Percentiles rank a stretch among this genome's conserved stretches.
Conservation (phyloP, 2,329 filamentous ascomycete genomes). For the Dactylellina haptotyla region DNA sequence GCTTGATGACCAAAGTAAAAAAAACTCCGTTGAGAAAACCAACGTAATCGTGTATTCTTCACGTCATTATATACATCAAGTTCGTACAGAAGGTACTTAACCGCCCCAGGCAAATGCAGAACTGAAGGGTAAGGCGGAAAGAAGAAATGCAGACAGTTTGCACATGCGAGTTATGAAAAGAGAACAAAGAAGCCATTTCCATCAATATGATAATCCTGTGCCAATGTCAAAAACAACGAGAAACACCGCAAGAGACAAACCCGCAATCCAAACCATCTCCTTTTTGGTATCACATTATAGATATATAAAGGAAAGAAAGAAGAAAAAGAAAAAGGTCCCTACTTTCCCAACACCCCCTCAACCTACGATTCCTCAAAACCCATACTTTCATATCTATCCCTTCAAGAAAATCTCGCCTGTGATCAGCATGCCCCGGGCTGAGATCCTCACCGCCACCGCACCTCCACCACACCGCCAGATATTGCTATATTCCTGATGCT, state of each 20-base stretch:
- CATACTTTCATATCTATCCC: neutral
- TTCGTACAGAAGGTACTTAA: conserved; percentile 13
- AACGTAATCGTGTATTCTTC: conserved; percentile 16
- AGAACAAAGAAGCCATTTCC: neutral
- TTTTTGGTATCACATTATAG: conserved; percentile 20
- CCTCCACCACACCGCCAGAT: conserved; percentile 10
- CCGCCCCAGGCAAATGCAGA: conserved; percentile 12
- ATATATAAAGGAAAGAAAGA: neutral
- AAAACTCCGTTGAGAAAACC: too few species aligned
- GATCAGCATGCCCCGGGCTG: conserved; percentile 33
- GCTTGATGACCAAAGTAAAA: too few species aligned
- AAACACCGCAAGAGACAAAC: neutral
- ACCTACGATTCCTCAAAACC: neutral
- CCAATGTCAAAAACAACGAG: conserved; percentile 5
- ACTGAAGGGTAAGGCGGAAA: conserved; percentile 13
- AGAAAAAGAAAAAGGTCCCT: neutral
- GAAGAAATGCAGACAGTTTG: neutral
- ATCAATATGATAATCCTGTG: conserved; percentile 4
- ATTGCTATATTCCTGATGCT: conserved; percentile 40
- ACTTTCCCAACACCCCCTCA: neutral
- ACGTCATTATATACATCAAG: conserved; percentile 47
- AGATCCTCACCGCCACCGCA: conserved; percentile 17
- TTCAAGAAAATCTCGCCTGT: conserved; percentile 37
- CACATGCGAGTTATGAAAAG: neutral
- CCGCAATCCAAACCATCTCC: neutral